Percentiles rank a stretch among this genome's conserved stretches.
These are phyloP conservation scores for Penicillium chermesinum DNA, from an alignment of 495 filamentous ascomycete genomes.

Conservation along the genomic window DNA sequence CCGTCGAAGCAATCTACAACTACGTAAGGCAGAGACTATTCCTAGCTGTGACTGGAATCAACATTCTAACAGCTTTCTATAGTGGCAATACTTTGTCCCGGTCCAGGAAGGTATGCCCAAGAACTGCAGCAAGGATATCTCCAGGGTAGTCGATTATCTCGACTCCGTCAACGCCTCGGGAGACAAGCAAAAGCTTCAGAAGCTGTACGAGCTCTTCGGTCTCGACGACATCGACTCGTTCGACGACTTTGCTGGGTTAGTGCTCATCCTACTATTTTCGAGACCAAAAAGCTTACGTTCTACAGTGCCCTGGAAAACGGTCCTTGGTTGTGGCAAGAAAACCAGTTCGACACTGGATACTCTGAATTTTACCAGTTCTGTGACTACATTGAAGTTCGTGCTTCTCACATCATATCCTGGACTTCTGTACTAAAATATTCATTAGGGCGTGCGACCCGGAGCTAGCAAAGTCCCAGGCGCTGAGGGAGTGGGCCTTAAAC, in stretches of 20 bases:
- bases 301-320: slow-evolving; percentile 47
- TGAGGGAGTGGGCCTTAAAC: slow-evolving; percentile 50
- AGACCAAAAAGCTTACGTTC: slow-evolving; percentile 8
- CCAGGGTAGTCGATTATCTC: slow-evolving; percentile 51
- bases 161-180: slow-evolving; percentile 44
- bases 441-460: slow-evolving; percentile 27
- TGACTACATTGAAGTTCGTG: slow-evolving; percentile 42
- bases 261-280: too few species aligned
- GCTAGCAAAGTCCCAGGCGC: slow-evolving; percentile 28
- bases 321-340: slow-evolving; percentile 56
- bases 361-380: slow-evolving; percentile 53
- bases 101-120: slow-evolving; percentile 55
- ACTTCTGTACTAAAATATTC: slow-evolving; percentile 3
- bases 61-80: not conserved
- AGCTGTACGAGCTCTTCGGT: slow-evolving; percentile 55
- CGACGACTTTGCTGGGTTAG: slow-evolving; percentile 54
- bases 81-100: slow-evolving; percentile 63
- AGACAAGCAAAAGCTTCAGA: slow-evolving; percentile 36
- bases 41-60: not conserved
- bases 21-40: slow-evolving; percentile 29
- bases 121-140: slow-evolving; percentile 59
- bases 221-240: slow-evolving; percentile 48
- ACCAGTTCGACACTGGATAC: slow-evolving; percentile 42
- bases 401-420: not conserved
- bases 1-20: slow-evolving; percentile 57